Evolutionary conservation across 2,329 filamentous ascomycete species (phyloP).

Genomic region (Alternaria ethzedia): DNA sequence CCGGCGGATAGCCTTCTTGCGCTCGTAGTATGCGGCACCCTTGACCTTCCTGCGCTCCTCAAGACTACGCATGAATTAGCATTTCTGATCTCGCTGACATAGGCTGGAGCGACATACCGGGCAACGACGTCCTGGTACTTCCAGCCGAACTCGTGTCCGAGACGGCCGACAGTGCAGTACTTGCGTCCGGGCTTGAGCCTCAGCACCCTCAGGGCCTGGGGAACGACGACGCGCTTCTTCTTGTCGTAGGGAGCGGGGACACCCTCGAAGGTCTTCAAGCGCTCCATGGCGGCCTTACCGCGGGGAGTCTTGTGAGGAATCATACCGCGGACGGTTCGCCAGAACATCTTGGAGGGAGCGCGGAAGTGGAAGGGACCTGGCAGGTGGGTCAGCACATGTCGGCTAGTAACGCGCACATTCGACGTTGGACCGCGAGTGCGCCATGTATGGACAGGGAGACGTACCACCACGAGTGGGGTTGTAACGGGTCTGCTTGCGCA

Average conservation of each 20-base stretch:
- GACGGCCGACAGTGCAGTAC: constrained; percentile 98
- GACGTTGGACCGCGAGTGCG: not conserved
- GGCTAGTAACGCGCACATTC: not conserved
- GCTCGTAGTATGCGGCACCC: constrained; percentile 98
- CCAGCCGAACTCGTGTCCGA: constrained; percentile 99
- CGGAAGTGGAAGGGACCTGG: constrained; percentile 99
- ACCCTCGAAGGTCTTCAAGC: constrained; percentile 99
- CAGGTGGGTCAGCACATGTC: constrained; percentile 26
- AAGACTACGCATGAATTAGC: constrained; percentile 66
- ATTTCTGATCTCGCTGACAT: not conserved
- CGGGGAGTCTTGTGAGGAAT: constrained; percentile 99
- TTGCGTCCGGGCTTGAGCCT: constrained; percentile 98
- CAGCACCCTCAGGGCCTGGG: constrained; percentile 95
- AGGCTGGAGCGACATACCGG: constrained; percentile 70
- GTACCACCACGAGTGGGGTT: constrained; percentile 98
- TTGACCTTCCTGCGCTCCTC: constrained; percentile 99
- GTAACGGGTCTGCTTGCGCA: constrained; percentile 99
- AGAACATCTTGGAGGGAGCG: constrained; percentile 98
- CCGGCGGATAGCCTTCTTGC: constrained; percentile 96
- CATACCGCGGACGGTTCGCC: constrained; percentile 99
- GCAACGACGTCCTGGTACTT: constrained; percentile 99
- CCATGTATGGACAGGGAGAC: constrained; percentile 42
- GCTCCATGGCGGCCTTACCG: constrained; percentile 93
- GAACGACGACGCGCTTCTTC: constrained; percentile 99
- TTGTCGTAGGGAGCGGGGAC: constrained; percentile 98